Evolutionary conservation across 2,329 filamentous ascomycete species (phyloP).

Genomic region (Fusarium sp.): DNA sequence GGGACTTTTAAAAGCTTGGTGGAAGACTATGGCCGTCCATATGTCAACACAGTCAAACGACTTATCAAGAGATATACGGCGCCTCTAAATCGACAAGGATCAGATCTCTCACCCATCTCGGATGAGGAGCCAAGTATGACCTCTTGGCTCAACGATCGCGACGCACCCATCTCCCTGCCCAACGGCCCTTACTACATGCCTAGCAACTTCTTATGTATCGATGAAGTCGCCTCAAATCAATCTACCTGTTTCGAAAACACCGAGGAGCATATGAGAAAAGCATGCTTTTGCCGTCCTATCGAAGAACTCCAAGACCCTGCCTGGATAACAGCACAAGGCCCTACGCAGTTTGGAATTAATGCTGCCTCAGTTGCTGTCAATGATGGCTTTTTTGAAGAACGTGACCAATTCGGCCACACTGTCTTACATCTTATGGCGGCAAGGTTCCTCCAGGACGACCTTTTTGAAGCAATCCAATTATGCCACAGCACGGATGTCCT

Average conservation of each 20-base stretch:
- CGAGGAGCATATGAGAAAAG: conserved; percentile 42
- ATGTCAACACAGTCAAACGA: conserved; percentile 54
- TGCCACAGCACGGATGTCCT: conserved; percentile 39
- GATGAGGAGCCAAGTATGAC: conserved; percentile 30
- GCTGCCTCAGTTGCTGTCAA: conserved; percentile 25
- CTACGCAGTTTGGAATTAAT: conserved; percentile 31
- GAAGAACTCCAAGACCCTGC: conserved; percentile 42
- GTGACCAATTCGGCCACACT: conserved; percentile 62
- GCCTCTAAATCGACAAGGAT: conserved; percentile 38
- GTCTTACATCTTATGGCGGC: conserved; percentile 61
- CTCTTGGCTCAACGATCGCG: conserved; percentile 49
- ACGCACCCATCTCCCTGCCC: conserved; percentile 40
- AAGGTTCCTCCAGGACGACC: conserved; percentile 43
- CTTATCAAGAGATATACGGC: conserved; percentile 56
- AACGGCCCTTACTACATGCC: conserved; percentile 55
- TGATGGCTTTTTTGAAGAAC: conserved; percentile 20
- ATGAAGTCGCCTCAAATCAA: conserved; percentile 21
- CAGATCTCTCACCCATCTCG: conserved; percentile 44
- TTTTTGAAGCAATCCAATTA: conserved; percentile 46
- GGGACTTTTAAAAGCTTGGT: conserved; percentile 52
- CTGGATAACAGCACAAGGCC: conserved; percentile 49
- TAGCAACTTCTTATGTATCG: conserved; percentile 62
- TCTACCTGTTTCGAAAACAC: conserved; percentile 36
- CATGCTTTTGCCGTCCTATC: conserved; percentile 49
- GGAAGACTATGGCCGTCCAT: conserved; percentile 49